These are phyloP conservation scores for Dactylellina leptospora DNA, from an alignment of 2,329 filamentous ascomycete species.

Conservation along the genomic window DNA sequence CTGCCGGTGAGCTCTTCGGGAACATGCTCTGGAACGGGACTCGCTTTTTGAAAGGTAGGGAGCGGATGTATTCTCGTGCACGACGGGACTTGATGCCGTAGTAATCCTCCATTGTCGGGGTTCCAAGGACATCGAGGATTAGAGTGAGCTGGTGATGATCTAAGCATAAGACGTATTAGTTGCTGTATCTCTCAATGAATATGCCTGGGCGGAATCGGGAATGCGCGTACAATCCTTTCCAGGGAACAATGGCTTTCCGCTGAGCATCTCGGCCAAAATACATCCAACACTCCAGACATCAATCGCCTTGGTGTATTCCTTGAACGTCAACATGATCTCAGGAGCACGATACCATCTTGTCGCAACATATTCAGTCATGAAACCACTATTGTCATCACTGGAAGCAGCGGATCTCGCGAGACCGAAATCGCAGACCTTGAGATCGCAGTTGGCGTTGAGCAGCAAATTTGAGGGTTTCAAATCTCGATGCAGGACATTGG, in stretches of 20 bases:
- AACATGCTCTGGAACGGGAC: slow-evolving; percentile 97
- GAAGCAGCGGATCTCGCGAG: slow-evolving; percentile 94
- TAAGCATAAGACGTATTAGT: slow-evolving; percentile 60
- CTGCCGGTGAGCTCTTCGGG: slow-evolving; percentile 98
- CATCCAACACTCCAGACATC: slow-evolving; percentile 99
- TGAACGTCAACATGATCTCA: slow-evolving; percentile 99
- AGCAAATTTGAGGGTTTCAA: slow-evolving; percentile 97
- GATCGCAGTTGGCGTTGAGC: slow-evolving; percentile 96
- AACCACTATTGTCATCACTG: slow-evolving; percentile 98
- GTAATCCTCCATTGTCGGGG: slow-evolving; percentile 99
- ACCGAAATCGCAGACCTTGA: slow-evolving; percentile 99
- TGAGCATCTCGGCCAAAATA: slow-evolving; percentile 98
- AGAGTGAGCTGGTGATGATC: slow-evolving; percentile 98
- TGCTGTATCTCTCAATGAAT: slow-evolving; percentile 26
- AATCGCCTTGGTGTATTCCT: slow-evolving; percentile 99
- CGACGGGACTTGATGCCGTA: slow-evolving; percentile 99
- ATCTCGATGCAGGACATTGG: slow-evolving; percentile 96
- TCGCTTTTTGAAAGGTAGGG: slow-evolving; percentile 99
- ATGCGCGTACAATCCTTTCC: slow-evolving; percentile 87
- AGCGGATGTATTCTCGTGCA: slow-evolving; percentile 96
- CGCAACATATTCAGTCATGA: slow-evolving; percentile 99
- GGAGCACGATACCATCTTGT: slow-evolving; percentile 99
- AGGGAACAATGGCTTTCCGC: slow-evolving; percentile 95
- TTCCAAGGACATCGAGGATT: slow-evolving; percentile 95
- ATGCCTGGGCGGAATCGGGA: neutral